Base-by-base conservation (phyloP, 768 basidiomycete species). In the Dentipellis fragilis region DNA sequence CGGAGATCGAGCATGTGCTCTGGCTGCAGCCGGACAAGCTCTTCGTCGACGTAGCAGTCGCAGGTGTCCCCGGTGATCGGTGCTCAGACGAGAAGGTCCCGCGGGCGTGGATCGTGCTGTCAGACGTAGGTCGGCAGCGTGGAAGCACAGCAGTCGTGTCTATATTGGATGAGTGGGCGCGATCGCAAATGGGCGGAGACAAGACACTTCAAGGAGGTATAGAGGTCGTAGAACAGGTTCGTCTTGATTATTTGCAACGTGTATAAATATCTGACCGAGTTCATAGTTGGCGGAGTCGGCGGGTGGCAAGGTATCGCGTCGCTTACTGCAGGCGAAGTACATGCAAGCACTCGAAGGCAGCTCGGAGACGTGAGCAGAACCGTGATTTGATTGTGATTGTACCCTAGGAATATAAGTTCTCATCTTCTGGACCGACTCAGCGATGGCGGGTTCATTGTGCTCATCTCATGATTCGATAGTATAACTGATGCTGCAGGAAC, bases 151-250 rank as follows among this genome's bases (percentile, higher is more conserved):
- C 65, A 39, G 77, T 75, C 7, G 63, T 77, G 2, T 67, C 70
- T 50, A 74, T 70, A 52, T 69, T 92, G 3, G 77, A 86, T 17
- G 67, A 59, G 10, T 91, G 87, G 87, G 72, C 79, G 38, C 72
- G 76, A 57, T 72, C 77, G 66, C 76, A 79, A 57, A 67, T 90
- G 54, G 87, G 85, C 70, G 81, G 76, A 65, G 85, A 84, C 63
- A 90, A 91, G 66, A 86, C 85, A 80, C 62, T 89, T 52, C 71
- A 85, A 9, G 89, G 89, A 4, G 89, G 89, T 0, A 76, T 88
- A 16, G 79, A 81, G 58, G 65, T 86, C 19, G 76, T 89, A 5
- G 69, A 77, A 51, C 72, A 83, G 75, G 88, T 85, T 37, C 14
- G 79, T 68, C 46, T 29, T 29, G 23, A 8, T 19, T 58, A 23